Percentiles rank a stretch among this genome's conserved stretches.
Conservation (phyloP, 2,329 filamentous ascomycete genomes). For the Ophiognomonia clavigignenti-juglandacearum region DNA sequence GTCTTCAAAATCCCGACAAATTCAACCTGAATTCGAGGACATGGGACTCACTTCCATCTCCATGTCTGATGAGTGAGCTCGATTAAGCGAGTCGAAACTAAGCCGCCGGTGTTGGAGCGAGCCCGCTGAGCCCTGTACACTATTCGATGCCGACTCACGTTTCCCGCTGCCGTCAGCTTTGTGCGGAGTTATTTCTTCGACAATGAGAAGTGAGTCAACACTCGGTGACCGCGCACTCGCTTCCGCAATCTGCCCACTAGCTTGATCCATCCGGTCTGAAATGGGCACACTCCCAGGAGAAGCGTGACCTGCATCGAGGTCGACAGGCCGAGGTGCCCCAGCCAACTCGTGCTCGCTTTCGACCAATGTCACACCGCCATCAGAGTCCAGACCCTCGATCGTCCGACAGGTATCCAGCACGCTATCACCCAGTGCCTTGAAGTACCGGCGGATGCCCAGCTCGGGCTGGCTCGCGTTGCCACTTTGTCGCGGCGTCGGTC, state of each 20-base stretch:
- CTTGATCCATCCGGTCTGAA: background rate
- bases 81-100: background rate
- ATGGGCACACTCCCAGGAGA: background rate
- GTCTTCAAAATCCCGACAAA: no score
- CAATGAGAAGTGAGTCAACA: constrained; percentile 1
- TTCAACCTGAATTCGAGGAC: background rate
- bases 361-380: constrained; percentile 11
- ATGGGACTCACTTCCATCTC: background rate
- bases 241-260: background rate
- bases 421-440: constrained; percentile 12
- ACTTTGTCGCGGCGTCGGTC: constrained; percentile 2
- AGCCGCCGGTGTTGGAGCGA: background rate
- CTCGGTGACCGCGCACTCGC: background rate
- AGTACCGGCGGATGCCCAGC: constrained; percentile 3
- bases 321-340: background rate
- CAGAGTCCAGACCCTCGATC: constrained; percentile 10
- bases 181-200: background rate
- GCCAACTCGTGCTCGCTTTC: constrained; percentile 6
- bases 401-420: constrained; percentile 14
- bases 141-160: background rate
- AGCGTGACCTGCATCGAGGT: background rate
- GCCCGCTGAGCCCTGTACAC: background rate
- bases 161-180: background rate
- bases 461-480: constrained; percentile 4
- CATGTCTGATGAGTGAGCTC: background rate